phyloP scores from a whole-genome alignment of 1,139 yeast genomes.

The Blastobotrys aristatus region DNA sequence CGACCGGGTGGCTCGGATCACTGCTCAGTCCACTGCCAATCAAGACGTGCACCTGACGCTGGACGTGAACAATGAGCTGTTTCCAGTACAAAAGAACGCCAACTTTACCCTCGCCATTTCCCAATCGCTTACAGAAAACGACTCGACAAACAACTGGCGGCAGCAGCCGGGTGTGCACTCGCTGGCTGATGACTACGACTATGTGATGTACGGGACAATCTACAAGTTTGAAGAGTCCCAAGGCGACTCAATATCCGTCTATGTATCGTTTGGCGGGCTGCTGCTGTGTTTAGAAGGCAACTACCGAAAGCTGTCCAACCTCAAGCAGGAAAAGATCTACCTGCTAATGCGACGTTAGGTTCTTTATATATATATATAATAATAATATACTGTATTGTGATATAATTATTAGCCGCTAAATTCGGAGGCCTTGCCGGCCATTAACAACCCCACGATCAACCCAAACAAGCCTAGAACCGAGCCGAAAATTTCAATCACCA shows the following conservation, averaged over 20 bases:
- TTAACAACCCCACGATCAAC: constrained; percentile 88
- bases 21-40: constrained; percentile 81
- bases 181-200: constrained; percentile 94
- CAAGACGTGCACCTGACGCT: constrained; percentile 79
- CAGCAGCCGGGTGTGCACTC: constrained; percentile 70
- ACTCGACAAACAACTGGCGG: constrained; percentile 77
- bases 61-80: constrained; percentile 88
- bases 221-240: constrained; percentile 91
- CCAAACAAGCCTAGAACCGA: constrained; percentile 87
- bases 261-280: constrained; percentile 93
- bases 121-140: constrained; percentile 56
- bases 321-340: constrained; percentile 93
- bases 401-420: constrained; percentile 37
- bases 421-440: constrained; percentile 94
- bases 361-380: not conserved
- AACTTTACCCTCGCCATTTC: constrained; percentile 87
- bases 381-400: not conserved
- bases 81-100: constrained; percentile 75
- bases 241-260: constrained; percentile 67
- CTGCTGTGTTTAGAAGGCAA: constrained; percentile 93
- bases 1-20: constrained; percentile 86
- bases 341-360: constrained; percentile 71
- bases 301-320: constrained; percentile 78
- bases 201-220: constrained; percentile 97
- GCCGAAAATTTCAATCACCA: constrained; percentile 96